Evolutionary conservation across 139 green algal genomes (phyloP), one percentile per base, ranked within the genome.

Genomic region (Zygnema circumcarinatum): DNA sequence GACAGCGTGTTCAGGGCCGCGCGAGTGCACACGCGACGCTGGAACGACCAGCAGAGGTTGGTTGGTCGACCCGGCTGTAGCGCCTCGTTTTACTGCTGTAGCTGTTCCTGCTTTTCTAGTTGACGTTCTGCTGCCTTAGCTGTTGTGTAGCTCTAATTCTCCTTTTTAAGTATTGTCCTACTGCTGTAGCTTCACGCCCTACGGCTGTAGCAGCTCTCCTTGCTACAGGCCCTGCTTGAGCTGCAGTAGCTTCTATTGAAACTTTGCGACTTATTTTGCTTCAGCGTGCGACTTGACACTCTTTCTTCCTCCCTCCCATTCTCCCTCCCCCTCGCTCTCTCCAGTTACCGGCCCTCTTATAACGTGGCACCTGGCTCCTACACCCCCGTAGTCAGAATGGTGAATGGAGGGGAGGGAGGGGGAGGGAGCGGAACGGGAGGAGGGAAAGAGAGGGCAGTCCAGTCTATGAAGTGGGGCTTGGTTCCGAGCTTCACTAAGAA

Each of bases 401-500:
- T 25, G 54, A 3, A 3, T n/a, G 38, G 38, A 36, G 38, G 33
- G 1, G 36, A 62, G 29, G 22, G 75, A 35, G 25, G 74, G n/a
- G 74, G 83, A 81, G 31, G 78, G 29, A 29, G 76, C 75, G 32
- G 25, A 84, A 21, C 2, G 35, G 25, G n/a, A 89, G 16, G 36
- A 89, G 38, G 36, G 16, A 67, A 39, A 87, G 36, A 75, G 74
- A 39, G 81, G 33, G 38, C 40, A 33, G 72, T 90, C 25, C 86
- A 90, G 35, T 42, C 25, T 29, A 90, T 90, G 86, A 90, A 89
- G 31, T 90, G 86, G 86, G 86, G 86, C 21, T 53, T 90, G 47
- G 38, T 90, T n/a, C 86, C 86, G 29, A 91, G 84, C 52, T 90
- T 90, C 86, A 90, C 84, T n/a, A 81, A 69, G n/a, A 90, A 90